Evolutionary conservation across 768 basidiomycete genomes (phyloP), one percentile per base, ranked within the genome.

Genomic region (Multifurca ochricompacta): DNA sequence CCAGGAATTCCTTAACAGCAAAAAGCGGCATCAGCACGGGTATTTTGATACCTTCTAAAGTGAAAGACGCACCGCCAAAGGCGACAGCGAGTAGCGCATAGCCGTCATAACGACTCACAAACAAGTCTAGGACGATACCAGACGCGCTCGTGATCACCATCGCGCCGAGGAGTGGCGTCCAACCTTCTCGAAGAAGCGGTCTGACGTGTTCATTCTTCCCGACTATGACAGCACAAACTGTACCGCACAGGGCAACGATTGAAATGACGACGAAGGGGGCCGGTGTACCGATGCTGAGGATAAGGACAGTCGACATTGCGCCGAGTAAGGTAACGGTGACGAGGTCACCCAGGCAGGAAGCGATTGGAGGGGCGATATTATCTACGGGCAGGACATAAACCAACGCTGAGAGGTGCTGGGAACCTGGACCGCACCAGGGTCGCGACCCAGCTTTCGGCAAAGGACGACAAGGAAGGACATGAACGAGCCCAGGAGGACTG

Each of bases 301-400:
- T 80, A 54, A 95, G 77, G n/a, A 80, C 56, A 2, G 85, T 77
- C 6, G 89, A 84, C n/a, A 85, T 74, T 16, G 72, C 53, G n/a
- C 86, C 89, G 25, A 98, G 72, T 51, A 97, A 81, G 54, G 82
- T 76, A 44, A 99, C 80, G 0, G 95, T 95, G 46, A 98, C 76
- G 31, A 99, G 76, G 64, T 98, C 96, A 4, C 96, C 95, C 2
- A 98, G 76, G 62, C 90, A 91, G 3, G 91, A 81, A 0, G 96
- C 96, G 8, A 98, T 76, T 0, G 96, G 93, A 0, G 96, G 91
- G 1, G 94, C 88, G 60, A 98, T 94, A 67, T 99, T 99, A 66
- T 96, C 93, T 91, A 64, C 6, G 30, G 10, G 6, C 3, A 9
- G 19, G 35, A 48, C 63, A 16, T 47, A 16, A 52, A 53, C 25